Base-by-base conservation (phyloP, 1,284 basidiomycete genomes). In the Coniferiporia sulphurascens region DNA sequence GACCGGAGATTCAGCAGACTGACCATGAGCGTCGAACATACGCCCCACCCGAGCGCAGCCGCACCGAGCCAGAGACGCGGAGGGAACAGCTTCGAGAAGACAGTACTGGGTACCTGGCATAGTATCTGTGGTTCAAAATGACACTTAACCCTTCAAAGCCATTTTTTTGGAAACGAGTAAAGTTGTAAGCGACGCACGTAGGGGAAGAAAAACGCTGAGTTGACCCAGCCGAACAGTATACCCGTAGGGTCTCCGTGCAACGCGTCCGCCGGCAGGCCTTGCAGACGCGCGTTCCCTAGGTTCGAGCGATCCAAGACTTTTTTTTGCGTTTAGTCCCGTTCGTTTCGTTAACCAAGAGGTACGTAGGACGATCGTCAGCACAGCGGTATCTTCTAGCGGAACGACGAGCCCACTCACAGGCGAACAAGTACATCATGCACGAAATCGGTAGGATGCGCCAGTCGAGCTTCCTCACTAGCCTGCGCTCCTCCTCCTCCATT, bases 131-230 rank as follows among this genome's bases (percentile, higher is more conserved):
- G 32, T 19, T 19, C 15, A n/a, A n/a, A n/a, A n/a, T n/a, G 41
- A 12, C 41, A 15, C 9, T 27, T 19, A 52, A 8, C 38, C 5
- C 27, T 27, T 27, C 5, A 2, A 41, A 41, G 38, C 12, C 9
- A 8, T 41, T 41, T 49, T n/a, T 4, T 38, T 19, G 12, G 55
- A 27, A 34, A 13, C 27, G 17, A 48, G 19, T 9, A n/a, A 46
- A 46, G 6, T 9, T 1, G 9, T 15, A 41, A 8, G 38, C 38
- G 7, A 73, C 83, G 55, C 62, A 86, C 87, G 67, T 89, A 90
- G 61, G 88, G 82, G 70, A 91, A 83, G 71, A 84, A 91, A 71
- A 91, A 91, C 2, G 79, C 78, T 0, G 89, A 86, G 61, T 83
- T 87, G 54, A 88, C 72, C 87, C 87, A 89, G 67, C 88, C 87